Evolutionary conservation across 2,329 filamentous ascomycete genomes (phyloP).

Genomic region (Verticillium zaregamsianum): DNA sequence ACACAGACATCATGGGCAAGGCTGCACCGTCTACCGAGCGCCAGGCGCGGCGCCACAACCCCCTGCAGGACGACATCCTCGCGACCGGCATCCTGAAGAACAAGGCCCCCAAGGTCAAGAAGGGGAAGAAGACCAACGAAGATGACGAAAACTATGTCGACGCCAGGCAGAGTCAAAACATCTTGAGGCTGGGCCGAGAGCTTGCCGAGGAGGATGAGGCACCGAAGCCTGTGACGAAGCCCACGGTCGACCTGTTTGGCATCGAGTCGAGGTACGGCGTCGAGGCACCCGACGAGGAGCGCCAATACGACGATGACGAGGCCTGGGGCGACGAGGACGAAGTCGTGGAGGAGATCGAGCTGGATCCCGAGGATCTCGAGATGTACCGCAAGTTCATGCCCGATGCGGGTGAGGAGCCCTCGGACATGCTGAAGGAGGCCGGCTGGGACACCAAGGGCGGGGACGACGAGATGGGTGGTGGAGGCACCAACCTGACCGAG

Average conservation of each 20-base stretch:
- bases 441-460: slow-evolving; percentile 47
- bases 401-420: slow-evolving; percentile 63
- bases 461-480: slow-evolving; percentile 36
- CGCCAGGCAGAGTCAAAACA: slow-evolving; percentile 81
- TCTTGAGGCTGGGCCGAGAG: slow-evolving; percentile 84
- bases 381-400: slow-evolving; percentile 89
- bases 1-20: slow-evolving; percentile 66
- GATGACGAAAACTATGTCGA: slow-evolving; percentile 72
- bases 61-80: slow-evolving; percentile 82
- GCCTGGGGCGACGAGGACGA: slow-evolving; percentile 80
- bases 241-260: slow-evolving; percentile 60
- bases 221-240: slow-evolving; percentile 34
- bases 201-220: slow-evolving; percentile 73
- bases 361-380: slow-evolving; percentile 84
- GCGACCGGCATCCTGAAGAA: slow-evolving; percentile 67
- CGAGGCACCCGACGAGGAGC: slow-evolving; percentile 43
- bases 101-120: slow-evolving; percentile 69
- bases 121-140: slow-evolving; percentile 57
- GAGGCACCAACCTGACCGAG: slow-evolving; percentile 78
- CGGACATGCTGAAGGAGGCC: slow-evolving; percentile 55
- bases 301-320: slow-evolving; percentile 50
- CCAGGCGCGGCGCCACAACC: slow-evolving; percentile 74
- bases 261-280: slow-evolving; percentile 73
- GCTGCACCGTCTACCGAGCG: slow-evolving; percentile 55
- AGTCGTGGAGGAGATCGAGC: slow-evolving; percentile 66